These are phyloP conservation scores for Eucalyptus paniculata DNA, from an alignment of 345 rosid species.

Conservation along the genomic window DNA sequence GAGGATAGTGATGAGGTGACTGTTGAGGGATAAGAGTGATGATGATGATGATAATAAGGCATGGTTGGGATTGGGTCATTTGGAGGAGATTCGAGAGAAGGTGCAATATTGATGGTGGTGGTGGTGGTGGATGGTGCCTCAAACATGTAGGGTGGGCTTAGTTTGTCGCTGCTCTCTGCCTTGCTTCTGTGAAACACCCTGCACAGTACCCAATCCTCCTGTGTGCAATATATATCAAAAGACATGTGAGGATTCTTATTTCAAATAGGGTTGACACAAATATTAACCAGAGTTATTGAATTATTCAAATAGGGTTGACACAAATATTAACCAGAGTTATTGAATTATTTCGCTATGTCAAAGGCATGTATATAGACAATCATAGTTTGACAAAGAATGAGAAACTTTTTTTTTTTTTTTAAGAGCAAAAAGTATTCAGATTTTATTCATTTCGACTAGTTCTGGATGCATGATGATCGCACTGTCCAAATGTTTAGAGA, in stretches of 20 bases:
- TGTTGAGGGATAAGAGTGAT: not conserved
- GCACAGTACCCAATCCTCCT: conserved; percentile 98
- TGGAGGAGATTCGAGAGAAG: conserved; percentile 5
- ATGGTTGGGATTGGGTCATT: conserved; percentile 1
- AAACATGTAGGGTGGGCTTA: conserved; percentile 10
- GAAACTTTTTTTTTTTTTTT: not conserved
- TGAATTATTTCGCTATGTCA: not conserved
- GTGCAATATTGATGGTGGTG: not conserved
- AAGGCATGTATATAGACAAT: not conserved
- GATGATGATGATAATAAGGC: conserved; percentile 1
- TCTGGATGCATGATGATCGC: not conserved
- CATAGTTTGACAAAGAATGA: not conserved
- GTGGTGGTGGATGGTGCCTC: not conserved
- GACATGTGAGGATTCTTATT: not conserved
- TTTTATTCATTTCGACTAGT: not conserved
- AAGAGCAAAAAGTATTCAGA: not conserved
- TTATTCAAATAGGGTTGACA: not conserved
- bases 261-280: not conserved
- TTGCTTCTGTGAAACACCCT: conserved; percentile 80
- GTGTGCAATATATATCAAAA: not conserved
- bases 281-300: not conserved
- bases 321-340: not conserved
- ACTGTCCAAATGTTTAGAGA: not conserved
- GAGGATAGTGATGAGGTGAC: not conserved
- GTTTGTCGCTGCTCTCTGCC: conserved; percentile 9